These are phyloP conservation scores for Trichoderma sp. DNA, from an alignment of 2,329 filamentous ascomycete genomes.

Conservation along the genomic window DNA sequence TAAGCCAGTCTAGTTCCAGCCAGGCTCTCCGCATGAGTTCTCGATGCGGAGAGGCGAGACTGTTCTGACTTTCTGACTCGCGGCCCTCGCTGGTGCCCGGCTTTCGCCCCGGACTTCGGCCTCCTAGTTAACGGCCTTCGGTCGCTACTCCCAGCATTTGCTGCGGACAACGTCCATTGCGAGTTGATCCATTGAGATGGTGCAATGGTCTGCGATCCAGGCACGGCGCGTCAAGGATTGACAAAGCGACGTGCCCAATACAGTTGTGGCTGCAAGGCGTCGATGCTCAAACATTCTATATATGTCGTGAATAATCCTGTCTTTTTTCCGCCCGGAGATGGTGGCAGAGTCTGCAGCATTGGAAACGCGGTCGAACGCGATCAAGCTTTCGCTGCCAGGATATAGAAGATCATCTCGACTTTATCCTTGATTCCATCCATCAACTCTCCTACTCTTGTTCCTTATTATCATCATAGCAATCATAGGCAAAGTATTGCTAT, in stretches of 20 bases:
- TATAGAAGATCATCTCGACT: neutral
- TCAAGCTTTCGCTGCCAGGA: neutral
- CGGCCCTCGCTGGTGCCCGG: slow-evolving; percentile 1
- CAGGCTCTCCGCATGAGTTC: neutral
- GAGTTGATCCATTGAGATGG: slow-evolving; percentile 18
- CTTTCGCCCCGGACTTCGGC: slow-evolving; percentile 14
- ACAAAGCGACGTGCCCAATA: neutral
- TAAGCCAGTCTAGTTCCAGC: neutral
- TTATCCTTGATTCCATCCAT: neutral
- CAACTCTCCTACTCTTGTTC: neutral
- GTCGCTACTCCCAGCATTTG: neutral
- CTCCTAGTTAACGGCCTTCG: neutral
- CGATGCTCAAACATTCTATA: slow-evolving; percentile 11
- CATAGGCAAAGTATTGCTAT: neutral
- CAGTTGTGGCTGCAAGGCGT: neutral
- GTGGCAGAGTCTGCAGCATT: slow-evolving; percentile 2
- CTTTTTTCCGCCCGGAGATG: neutral
- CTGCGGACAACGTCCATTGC: slow-evolving; percentile 14
- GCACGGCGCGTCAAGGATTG: slow-evolving; percentile 1
- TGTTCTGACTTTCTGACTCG: neutral
- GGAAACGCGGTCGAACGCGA: slow-evolving; percentile 1
- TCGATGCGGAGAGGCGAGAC: neutral
- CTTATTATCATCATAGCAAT: neutral
- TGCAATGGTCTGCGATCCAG: slow-evolving; percentile 13
- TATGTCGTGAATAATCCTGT: slow-evolving; percentile 18